Base-by-base conservation (phyloP, 2,329 filamentous ascomycete genomes). In the Neocatenulostroma microsporum region DNA sequence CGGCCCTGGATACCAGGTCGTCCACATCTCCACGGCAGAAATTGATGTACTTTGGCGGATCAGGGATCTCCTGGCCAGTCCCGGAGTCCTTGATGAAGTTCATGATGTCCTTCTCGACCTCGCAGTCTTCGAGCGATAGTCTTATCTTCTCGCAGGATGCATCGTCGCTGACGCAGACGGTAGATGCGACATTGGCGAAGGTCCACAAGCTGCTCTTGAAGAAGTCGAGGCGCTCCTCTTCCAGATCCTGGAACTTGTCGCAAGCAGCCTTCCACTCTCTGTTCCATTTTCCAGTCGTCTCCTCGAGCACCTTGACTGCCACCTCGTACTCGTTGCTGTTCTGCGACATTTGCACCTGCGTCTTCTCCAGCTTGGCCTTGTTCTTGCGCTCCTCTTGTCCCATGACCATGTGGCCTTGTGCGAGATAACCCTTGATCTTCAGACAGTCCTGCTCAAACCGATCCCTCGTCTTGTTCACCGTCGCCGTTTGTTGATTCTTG, bases 391-490 rank as follows among this genome's bases (percentile, higher is more conserved):
- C 91, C 60, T 98, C 91, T 53, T 98, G 91, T 11, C 91, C 91
- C 91, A 98, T 98, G 40, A 98, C 91, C 91, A 98, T 98, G 60
- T 98, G 93, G 8, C 91, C 91, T 63, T 98, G 91, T 3, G 93
- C 91, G 4, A 98, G 76, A 57, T 98, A 98, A 25, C 91, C 91
- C 64, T 98, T 98, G 61, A 98, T 96, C 60, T 94, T 91, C 29
- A 98, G 72, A 58, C 89, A 96, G 52, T 98, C 93, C 62, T 98
- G 89, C 63, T 98, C 91, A 59, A 93, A 98, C 33, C 82, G 82
- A 63, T 98, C 91, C 48, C 91, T 77, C 12, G 88, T 84, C 75
- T 98, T 98, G 67, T 95, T 96, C 33, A 96, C 88, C 13, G 76
- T 66, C 39, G 83, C 75, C 1, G 88, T 95, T 62, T 98, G 93